Evolutionary conservation across 1,139 yeast genomes (phyloP), one percentile per base, ranked within the genome.

Genomic region (Sugiyamaella xylanicola): DNA sequence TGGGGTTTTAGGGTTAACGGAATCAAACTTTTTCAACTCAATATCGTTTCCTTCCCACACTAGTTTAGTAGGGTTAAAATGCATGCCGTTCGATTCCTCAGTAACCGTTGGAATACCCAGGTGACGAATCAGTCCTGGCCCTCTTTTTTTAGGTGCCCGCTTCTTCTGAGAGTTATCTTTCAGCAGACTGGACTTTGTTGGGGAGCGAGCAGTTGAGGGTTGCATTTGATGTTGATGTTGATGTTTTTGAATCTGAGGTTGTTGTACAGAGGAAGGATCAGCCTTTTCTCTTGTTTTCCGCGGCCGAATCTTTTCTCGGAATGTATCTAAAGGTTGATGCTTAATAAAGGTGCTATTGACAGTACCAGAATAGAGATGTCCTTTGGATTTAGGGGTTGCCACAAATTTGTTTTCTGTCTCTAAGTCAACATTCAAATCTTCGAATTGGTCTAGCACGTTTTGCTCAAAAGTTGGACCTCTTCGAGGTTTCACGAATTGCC

Each of bases 41-140:
- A 74, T 74, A 48, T 85, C 87, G 63, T 85, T 85, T 2, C 91
- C 91, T 65, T 85, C 90, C 91, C 91, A 85, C 42, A 72, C 70
- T 56, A 76, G 77, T 36, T 77, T 74, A 15, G 66, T 67, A 3
- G 84, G 77, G 62, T 85, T 83, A 62, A 77, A 84, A 51, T 73
- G 77, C 91, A 85, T 85, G 3, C 52, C 52, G 41, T 48, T 46
- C 67, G 69, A 8, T 71, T 71, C 39, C 27, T 49, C 45, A 32
- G 62, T 48, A 8, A 59, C 53, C 9, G 61, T 63, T 1, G 73
- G 68, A 9, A 63, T 61, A 11, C 71, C 73, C 46, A 74, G 58
- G 39, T 72, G 73, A 53, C 70, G 68, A 27, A 74, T 74, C 42
- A 74, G 58, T 4, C 72, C 71, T 3, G 72, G 47, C n/a, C 48